Evolutionary conservation across 1,284 basidiomycete species (phyloP), one percentile per base, ranked within the genome.

Genomic region (Erythrobasidium hasegawianum): DNA sequence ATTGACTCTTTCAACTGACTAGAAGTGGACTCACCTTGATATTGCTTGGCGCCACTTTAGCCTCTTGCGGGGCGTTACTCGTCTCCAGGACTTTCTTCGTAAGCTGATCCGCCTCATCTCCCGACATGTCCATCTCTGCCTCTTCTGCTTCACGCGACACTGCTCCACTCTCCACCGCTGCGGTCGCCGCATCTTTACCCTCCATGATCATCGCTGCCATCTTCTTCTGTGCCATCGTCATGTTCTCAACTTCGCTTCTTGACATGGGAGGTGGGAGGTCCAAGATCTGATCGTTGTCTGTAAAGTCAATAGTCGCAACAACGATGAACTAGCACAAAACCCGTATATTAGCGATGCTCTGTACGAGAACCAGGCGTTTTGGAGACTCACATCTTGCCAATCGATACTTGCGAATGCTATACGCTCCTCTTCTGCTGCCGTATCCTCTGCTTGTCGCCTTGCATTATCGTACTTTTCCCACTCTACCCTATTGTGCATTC

Each of bases 161-260:
- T 73, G 91, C 88, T 18, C 90, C 84, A 57, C 90, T 88, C 64
- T 89, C 87, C n/a, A 67, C 64, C n/a, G 64, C 68, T 26, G 60
- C 69, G 0, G 64, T 41, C 39, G 58, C 41, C 0, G 82, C 87
- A 1, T 90, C 89, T 65, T 87, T 88, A 14, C 73, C 75, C 79
- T 97, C 96, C 89, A 93, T 95, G 74, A 97, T 87, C 90, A 96
- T 94, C 7, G 91, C 89, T 0, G 93, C 91, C 93, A 97, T 97
- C 73, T 91, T 85, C 81, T 96, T 95, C 82, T 99, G 94, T 0
- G 93, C 90, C 54, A 97, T 80, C 8, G 91, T 94, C 90, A 97
- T 97, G 74, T 86, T 90, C 80, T 96, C 90, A 18, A 99, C 87
- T 75, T 97, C 92, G 73, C 92, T 86, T 29, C 97, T 85, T 72